Percentiles rank a stretch among this genome's conserved stretches.
These are phyloP conservation scores for Cytospora leucostoma DNA, from an alignment of 2,329 filamentous ascomycete genomes.

Conservation along the genomic window DNA sequence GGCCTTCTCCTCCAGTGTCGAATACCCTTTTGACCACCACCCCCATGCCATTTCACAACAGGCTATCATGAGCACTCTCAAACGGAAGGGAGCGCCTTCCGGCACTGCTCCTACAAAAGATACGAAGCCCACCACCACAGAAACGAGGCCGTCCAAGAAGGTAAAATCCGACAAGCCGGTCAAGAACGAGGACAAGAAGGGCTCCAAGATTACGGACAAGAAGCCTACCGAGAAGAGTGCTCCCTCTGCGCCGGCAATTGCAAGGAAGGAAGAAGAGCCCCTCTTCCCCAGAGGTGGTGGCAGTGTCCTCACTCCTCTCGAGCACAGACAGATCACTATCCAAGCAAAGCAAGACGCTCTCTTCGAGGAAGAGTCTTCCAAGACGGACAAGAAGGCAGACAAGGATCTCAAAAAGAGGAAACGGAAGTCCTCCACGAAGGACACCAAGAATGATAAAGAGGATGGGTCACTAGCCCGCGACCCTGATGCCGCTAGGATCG, in stretches of 20 bases:
- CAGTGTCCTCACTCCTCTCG: slow-evolving; percentile 85
- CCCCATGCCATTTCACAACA: background rate
- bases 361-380: slow-evolving; percentile 74
- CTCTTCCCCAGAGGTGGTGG: slow-evolving; percentile 92
- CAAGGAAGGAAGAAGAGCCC: slow-evolving; percentile 75
- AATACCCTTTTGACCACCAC: background rate
- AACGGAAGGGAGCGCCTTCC: slow-evolving; percentile 59
- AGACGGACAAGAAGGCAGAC: slow-evolving; percentile 47
- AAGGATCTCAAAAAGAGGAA: slow-evolving; percentile 57
- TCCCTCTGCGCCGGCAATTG: slow-evolving; percentile 36
- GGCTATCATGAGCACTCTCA: slow-evolving; percentile 56
- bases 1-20: background rate
- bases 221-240: slow-evolving; percentile 30
- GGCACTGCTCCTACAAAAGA: slow-evolving; percentile 52
- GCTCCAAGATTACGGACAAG: slow-evolving; percentile 32
- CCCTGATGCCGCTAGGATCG: slow-evolving; percentile 68
- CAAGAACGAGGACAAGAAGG: slow-evolving; percentile 38
- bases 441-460: slow-evolving; percentile 52
- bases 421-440: slow-evolving; percentile 54
- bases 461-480: slow-evolving; percentile 45
- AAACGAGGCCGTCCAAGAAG: slow-evolving; percentile 52
- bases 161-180: slow-evolving; percentile 42
- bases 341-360: slow-evolving; percentile 90
- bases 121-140: slow-evolving; percentile 48
- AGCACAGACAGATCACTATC: slow-evolving; percentile 94